Evolutionary conservation across 345 rosid species (phyloP).

Genomic region (Erucastrum elatum): DNA sequence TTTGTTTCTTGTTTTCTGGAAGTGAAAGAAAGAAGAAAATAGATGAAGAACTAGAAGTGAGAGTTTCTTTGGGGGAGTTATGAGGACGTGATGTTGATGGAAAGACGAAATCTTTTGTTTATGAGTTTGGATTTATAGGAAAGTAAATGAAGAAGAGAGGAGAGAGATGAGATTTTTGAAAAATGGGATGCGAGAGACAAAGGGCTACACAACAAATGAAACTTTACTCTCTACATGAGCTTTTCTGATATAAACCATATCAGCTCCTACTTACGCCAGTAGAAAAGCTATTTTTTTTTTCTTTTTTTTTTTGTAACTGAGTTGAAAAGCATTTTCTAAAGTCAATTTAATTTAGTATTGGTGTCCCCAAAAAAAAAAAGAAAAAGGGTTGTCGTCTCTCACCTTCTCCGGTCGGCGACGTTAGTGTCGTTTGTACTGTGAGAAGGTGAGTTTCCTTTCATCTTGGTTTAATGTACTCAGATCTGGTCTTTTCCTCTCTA

Average conservation of each 20-base stretch:
- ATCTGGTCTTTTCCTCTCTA: no score
- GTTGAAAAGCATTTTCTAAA: not conserved
- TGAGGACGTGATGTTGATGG: constrained; percentile 27
- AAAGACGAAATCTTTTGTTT: constrained; percentile 39
- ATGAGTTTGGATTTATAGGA: constrained; percentile 32
- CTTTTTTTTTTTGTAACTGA: no score
- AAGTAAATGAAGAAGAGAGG: not conserved
- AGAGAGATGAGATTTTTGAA: constrained; percentile 20
- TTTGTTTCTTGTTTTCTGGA: constrained; percentile 24
- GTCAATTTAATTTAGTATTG: no score
- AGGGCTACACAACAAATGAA: constrained; percentile 33
- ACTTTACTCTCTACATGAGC: constrained; percentile 26
- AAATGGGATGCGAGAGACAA: constrained; percentile 34
- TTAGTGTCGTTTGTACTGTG: no score
- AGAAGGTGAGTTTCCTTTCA: no score
- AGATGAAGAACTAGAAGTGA: constrained; percentile 26
- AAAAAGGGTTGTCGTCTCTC: no score
- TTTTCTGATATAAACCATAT: constrained; percentile 22
- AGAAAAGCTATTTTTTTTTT: constrained; percentile 6
- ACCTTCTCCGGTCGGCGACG: no score
- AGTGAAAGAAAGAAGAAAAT: constrained; percentile 8
- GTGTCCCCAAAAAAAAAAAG: no score
- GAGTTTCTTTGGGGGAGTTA: not conserved
- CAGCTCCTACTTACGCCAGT: constrained; percentile 24
- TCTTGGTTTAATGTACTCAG: no score